Percentiles rank a stretch among this genome's conserved stretches.
phyloP scores from a whole-genome alignment of 2,329 filamentous ascomycete species.

The Nemania bipapillata region DNA sequence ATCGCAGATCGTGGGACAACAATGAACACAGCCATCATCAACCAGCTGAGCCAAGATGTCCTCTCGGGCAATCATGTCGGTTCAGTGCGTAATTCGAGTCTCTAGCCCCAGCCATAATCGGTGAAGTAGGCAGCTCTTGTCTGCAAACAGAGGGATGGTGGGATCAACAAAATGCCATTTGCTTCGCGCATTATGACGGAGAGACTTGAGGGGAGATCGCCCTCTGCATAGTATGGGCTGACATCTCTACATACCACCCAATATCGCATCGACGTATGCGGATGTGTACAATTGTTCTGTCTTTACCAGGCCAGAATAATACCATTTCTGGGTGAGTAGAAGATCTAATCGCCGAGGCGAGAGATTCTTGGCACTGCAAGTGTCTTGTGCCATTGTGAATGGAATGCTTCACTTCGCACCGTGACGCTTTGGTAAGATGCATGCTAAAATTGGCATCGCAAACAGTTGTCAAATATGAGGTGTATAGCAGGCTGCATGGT shows the following conservation, averaged over 20 bases:
- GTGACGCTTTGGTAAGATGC: not conserved
- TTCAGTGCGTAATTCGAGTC: not conserved
- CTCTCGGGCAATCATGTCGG: not conserved
- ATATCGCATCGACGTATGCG: not conserved
- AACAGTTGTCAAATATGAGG: not conserved
- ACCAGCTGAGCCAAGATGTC: constrained; percentile 33
- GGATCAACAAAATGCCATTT: not conserved
- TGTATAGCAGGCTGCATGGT: constrained; percentile 9
- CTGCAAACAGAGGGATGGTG: not conserved
- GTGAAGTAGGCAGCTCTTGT: not conserved
- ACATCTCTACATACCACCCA: not conserved
- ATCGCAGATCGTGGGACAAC: constrained; percentile 12
- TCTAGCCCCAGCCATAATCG: not conserved
- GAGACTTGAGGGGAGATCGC: not conserved
- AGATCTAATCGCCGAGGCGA: not conserved
- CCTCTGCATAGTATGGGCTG: not conserved
- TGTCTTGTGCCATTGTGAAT: not conserved
- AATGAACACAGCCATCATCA: constrained; percentile 31
- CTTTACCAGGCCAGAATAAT: not conserved
- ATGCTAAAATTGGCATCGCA: constrained; percentile 6
- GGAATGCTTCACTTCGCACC: not conserved
- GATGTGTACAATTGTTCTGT: too few species aligned
- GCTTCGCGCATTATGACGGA: not conserved
- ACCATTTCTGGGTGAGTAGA: not conserved
- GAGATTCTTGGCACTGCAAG: constrained; percentile 14